These are phyloP conservation scores for Allium sativum DNA, from an alignment of 106 monocot genomes.

Conservation along the genomic window DNA sequence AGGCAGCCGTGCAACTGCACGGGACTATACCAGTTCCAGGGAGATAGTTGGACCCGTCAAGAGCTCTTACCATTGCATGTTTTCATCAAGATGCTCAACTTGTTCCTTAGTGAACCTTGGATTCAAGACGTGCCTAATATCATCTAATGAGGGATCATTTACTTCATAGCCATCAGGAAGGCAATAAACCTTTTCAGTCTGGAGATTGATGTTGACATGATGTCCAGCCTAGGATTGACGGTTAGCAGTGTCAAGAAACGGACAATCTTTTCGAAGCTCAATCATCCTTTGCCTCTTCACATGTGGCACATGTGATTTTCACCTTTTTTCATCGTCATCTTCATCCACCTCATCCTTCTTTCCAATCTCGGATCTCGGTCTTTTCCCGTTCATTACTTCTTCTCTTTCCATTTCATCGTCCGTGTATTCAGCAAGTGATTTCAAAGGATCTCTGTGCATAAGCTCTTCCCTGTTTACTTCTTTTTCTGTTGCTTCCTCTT, in stretches of 20 bases:
- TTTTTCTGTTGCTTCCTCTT: background rate
- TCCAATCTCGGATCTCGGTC: slow-evolving; percentile 18
- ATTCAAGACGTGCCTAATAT: slow-evolving; percentile 92
- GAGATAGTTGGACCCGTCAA: no score
- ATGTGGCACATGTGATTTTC: slow-evolving; percentile 1
- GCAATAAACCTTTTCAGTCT: slow-evolving; percentile 94
- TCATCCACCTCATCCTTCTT: slow-evolving; percentile 39
- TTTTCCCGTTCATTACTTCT: background rate
- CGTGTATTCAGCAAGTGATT: background rate
- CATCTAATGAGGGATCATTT: slow-evolving; percentile 92
- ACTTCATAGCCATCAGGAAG: slow-evolving; percentile 99
- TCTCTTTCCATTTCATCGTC: slow-evolving; percentile 1
- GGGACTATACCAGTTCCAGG: no score
- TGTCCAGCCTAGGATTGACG: slow-evolving; percentile 96
- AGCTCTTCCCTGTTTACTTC: slow-evolving; percentile 1
- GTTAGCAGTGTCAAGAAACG: slow-evolving; percentile 94
- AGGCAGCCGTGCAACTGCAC: no score
- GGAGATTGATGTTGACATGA: slow-evolving; percentile 96
- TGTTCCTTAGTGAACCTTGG: no score
- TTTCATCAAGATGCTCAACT: no score
- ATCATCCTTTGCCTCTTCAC: slow-evolving; percentile 43
- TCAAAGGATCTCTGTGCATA: no score
- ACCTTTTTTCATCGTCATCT: slow-evolving; percentile 23
- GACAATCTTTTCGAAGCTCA: slow-evolving; percentile 80
- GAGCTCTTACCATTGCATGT: no score